Percentiles rank a stretch among this genome's conserved stretches.
phyloP scores from a whole-genome alignment of 2,329 filamentous ascomycete species.

The Ilyonectria robusta region DNA sequence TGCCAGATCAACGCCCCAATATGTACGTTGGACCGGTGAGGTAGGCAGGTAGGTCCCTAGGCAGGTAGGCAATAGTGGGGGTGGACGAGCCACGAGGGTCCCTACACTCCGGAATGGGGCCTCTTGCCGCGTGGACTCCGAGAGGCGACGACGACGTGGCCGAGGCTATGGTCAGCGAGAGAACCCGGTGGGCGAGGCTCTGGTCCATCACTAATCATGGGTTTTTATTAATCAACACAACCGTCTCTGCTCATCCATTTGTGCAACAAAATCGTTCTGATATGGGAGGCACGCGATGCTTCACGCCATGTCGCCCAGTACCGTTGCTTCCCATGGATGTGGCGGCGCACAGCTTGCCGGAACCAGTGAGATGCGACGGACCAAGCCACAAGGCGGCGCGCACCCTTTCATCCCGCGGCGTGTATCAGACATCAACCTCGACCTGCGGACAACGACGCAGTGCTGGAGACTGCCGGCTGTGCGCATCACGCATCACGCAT shows the following conservation, averaged over 20 bases:
- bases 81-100: not conserved
- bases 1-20: not conserved
- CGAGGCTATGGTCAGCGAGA: not conserved
- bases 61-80: not conserved
- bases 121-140: not conserved
- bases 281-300: not conserved
- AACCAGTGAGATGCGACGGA: conserved; percentile 2
- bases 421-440: not conserved
- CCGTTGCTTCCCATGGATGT: not conserved
- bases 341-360: not conserved
- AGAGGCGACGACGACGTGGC: not conserved
- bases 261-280: not conserved
- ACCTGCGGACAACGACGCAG: conserved; percentile 10
- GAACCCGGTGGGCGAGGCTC: not conserved
- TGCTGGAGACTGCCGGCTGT: too few relatives aligned
- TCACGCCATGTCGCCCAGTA: not conserved
- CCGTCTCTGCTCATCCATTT: too few relatives aligned
- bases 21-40: too few relatives aligned
- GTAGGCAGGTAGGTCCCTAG: not conserved
- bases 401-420: not conserved
- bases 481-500: not conserved
- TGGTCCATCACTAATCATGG: too few relatives aligned
- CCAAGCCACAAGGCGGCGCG: not conserved
- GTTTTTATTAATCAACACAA: too few relatives aligned
- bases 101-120: not conserved